A percentile compares a stretch with the other conserved stretches of the same genome.
phyloP scores from a whole-genome alignment of 164 flowering plant genomes.

The Amborella trichopoda region DNA sequence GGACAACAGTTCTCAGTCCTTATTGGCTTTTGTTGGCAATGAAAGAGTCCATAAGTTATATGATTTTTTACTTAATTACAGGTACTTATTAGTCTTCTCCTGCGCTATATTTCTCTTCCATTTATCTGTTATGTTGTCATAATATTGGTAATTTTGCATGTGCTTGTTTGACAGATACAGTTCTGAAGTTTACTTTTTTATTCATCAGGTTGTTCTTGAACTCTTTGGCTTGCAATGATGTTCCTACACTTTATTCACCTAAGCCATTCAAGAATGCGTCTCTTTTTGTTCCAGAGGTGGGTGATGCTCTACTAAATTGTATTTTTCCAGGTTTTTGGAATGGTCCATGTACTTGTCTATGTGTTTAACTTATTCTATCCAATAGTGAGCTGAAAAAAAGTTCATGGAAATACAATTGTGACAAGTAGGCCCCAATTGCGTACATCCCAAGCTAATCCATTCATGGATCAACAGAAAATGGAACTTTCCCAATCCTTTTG shows the following conservation, averaged over 20 bases:
- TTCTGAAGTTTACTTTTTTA: neutral
- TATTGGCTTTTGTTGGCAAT: constrained; percentile 59
- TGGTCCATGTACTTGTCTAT: neutral
- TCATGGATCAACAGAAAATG: no score
- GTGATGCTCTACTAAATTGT: constrained; percentile 8
- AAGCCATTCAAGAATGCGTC: constrained; percentile 82
- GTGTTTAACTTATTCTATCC: neutral
- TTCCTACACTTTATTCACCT: constrained; percentile 75
- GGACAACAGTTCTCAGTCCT: constrained; percentile 73
- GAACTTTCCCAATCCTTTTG: no score
- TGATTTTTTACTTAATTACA: constrained; percentile 81
- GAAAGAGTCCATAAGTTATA: constrained; percentile 62
- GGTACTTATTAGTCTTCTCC: constrained; percentile 27
- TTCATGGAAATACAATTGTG: no score
- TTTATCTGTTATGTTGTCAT: no score
- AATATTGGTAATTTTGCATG: no score
- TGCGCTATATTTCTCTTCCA: neutral
- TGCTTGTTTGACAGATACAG: no score
- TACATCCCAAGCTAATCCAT: no score
- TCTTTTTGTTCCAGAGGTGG: constrained; percentile 68
- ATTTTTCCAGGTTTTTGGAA: neutral
- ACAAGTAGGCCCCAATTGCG: no score
- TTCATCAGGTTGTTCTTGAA: constrained; percentile 49
- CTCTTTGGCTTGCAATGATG: constrained; percentile 54
- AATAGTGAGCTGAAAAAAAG: no score